A percentile compares a stretch with the other conserved stretches of the same genome.
Evolutionary conservation across 495 filamentous ascomycete genomes (phyloP).

Genomic region (Pyrenopolyporus hunteri): DNA sequence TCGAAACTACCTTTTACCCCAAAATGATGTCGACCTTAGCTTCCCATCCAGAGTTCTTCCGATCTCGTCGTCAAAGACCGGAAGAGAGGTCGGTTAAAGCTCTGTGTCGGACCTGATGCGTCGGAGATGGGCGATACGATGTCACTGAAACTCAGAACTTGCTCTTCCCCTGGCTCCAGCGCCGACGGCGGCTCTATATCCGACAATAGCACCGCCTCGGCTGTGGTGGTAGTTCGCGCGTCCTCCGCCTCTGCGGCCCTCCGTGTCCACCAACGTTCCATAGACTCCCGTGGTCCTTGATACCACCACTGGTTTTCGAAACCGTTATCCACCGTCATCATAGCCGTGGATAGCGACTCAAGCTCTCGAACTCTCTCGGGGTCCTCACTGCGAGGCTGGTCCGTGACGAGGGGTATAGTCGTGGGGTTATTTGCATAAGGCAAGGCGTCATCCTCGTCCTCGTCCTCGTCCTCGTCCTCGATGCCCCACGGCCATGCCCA

Average conservation of each 20-base stretch:
- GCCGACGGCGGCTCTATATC: slow-evolving; percentile 27
- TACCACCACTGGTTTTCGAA: slow-evolving; percentile 61
- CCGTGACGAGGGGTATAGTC: slow-evolving; percentile 22
- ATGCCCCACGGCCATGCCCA: slow-evolving; percentile 41
- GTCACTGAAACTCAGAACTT: slow-evolving; percentile 8
- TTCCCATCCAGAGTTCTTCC: slow-evolving; percentile 32
- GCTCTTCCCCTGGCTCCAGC: slow-evolving; percentile 8
- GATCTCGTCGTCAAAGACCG: slow-evolving; percentile 33
- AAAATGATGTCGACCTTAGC: background rate
- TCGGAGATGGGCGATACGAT: slow-evolving; percentile 35
- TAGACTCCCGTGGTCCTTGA: slow-evolving; percentile 44
- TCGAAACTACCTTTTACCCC: background rate
- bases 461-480: slow-evolving; percentile 6
- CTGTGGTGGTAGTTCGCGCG: slow-evolving; percentile 12
- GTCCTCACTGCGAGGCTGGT: slow-evolving; percentile 26
- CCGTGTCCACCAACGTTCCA: slow-evolving; percentile 20
- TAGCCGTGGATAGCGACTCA: slow-evolving; percentile 56
- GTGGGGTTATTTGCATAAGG: slow-evolving; percentile 29
- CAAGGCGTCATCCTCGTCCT: slow-evolving; percentile 8
- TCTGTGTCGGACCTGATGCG: slow-evolving; percentile 15
- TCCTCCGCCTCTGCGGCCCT: slow-evolving; percentile 17
- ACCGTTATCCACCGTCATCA: slow-evolving; percentile 63
- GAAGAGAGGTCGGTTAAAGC: slow-evolving; percentile 17
- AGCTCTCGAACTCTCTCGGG: slow-evolving; percentile 48
- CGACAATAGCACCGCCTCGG: slow-evolving; percentile 32